phyloP scores from a whole-genome alignment of 140 eudicot genomes.

The Anethum foeniculum region DNA sequence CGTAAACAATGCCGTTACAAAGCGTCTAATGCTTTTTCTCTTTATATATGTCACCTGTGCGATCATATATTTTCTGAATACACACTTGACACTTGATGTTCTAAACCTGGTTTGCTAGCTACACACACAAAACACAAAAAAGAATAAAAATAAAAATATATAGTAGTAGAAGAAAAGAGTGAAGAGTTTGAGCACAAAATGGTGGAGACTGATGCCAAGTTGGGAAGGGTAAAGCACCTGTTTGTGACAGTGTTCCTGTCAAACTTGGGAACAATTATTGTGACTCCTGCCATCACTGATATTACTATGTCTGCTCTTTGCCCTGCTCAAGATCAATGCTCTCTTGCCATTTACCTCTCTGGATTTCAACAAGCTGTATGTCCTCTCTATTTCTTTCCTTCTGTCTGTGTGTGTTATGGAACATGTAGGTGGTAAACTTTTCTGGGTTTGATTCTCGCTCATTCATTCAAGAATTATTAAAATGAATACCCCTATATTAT shows the following conservation, averaged over 20 bases:
- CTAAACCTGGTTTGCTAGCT: neutral
- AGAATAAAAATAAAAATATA: neutral
- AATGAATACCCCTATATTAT: too few species aligned
- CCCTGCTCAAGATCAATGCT: conserved; percentile 67
- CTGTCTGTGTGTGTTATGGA: too few species aligned
- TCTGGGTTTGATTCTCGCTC: too few species aligned
- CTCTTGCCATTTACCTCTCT: conserved; percentile 67
- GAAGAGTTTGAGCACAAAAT: neutral
- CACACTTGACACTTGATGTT: neutral
- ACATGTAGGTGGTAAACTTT: too few species aligned
- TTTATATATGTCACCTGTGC: too few species aligned
- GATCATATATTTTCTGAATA: too few species aligned
- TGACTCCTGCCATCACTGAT: conserved; percentile 55
- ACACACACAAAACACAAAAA: neutral
- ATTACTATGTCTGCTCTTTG: conserved; percentile 63
- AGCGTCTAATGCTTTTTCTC: too few species aligned
- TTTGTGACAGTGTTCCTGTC: conserved; percentile 55
- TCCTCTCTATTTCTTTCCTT: neutral
- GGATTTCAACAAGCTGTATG: conserved; percentile 64
- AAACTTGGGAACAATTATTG: conserved; percentile 28
- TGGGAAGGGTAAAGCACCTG: conserved; percentile 43
- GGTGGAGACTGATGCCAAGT: conserved; percentile 12
- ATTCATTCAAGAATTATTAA: too few species aligned
- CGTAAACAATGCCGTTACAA: too few species aligned
- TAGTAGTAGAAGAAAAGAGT: neutral